phyloP scores from a whole-genome alignment of 495 filamentous ascomycete species.

The Neurospora pannonica region DNA sequence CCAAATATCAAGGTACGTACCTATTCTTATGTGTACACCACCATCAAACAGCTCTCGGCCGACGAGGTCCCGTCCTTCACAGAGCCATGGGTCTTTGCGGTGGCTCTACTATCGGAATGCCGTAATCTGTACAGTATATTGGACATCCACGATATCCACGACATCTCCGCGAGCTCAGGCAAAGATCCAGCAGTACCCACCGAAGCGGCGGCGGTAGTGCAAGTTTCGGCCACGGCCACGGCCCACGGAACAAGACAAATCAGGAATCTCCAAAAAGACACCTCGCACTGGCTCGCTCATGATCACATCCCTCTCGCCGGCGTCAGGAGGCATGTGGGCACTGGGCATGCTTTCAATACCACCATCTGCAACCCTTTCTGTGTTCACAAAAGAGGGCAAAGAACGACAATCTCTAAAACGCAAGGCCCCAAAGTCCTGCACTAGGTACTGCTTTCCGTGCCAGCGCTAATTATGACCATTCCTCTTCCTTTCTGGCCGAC shows the following conservation, averaged over 20 bases:
- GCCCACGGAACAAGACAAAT: background rate
- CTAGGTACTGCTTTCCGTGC: background rate
- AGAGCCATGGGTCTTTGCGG: background rate
- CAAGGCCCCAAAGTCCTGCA: background rate
- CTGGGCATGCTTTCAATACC: background rate
- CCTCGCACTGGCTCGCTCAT: background rate
- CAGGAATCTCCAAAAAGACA: background rate
- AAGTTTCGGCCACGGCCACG: background rate
- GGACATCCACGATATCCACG: background rate
- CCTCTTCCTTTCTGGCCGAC: background rate
- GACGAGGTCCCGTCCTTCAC: too few species aligned
- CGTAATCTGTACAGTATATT: background rate
- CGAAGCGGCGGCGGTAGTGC: background rate
- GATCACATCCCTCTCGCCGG: background rate
- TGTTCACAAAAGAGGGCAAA: background rate
- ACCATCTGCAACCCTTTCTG: background rate
- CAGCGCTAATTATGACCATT: background rate
- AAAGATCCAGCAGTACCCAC: background rate
- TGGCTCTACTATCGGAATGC: background rate
- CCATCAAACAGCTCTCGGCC: background rate
- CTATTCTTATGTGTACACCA: background rate
- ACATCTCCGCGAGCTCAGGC: background rate
- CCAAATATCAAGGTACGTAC: background rate
- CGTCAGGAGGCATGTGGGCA: background rate
- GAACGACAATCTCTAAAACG: background rate